Evolutionary conservation across 2,329 filamentous ascomycete genomes (phyloP), one percentile per base, ranked within the genome.

Genomic region (Colletotrichum costaricense): DNA sequence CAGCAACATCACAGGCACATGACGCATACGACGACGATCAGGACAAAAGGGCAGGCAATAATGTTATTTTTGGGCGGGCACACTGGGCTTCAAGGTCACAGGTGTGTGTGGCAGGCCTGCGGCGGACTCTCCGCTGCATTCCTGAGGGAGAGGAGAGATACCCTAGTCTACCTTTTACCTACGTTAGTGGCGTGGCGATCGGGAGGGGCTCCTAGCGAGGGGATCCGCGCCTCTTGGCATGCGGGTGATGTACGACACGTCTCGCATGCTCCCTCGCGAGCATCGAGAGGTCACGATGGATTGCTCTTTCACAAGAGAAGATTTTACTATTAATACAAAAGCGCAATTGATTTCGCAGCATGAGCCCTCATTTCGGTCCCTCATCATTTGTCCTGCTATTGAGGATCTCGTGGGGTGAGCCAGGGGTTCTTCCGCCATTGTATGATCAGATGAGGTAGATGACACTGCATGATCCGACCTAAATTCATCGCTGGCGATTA

Each of bases 161-260:
- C 49, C 49, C 58, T 62, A 62, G 67, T 42, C 55, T 33, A 24
- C 35, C 64, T 67, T 67, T 59, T 49, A n/a, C 49, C 58, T 63
- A 63, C 57, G 65, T 72, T 63, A 22, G 69, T 72, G 69, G 69
- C 65, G 69, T 63, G 69, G 58, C 65, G 69, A 72, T 72, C 65
- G 65, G 65, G 69, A 72, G 69, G 69, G 65, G 69, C 52, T 58
- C 28, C 22, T 57, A 33, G 57, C 52, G 49, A 52, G 65, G 58
- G 49, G 63, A 58, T 55, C 54, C 63, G 33, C 35, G n/a, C 42
- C 12, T 19, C 42, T 63, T 63, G 60, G 60, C 60, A 54, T 54
- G 60, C 60, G 46, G 60, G 46, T 63, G 19, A 35, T 63, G 8
- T 30, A 22, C 63, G n/a, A 46, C 12, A 26, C 26, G 33, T 67